Evolutionary conservation across 2,329 filamentous ascomycete species (phyloP).

Genomic region (Trichoderma breve): DNA sequence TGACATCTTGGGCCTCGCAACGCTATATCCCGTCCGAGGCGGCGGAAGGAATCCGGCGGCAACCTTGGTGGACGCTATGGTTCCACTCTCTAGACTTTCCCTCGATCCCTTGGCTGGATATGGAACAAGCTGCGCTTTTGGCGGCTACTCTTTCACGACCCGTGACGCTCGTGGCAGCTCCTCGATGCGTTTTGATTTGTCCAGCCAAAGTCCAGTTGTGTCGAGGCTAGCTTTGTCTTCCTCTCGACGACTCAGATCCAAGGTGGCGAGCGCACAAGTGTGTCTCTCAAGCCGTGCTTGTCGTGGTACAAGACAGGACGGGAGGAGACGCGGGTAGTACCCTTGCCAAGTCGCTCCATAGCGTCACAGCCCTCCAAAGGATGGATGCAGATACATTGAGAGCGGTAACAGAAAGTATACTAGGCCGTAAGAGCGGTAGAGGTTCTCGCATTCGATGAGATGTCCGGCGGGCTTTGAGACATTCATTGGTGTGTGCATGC

Average conservation of each 20-base stretch:
- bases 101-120: neutral
- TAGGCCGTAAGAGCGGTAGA: neutral
- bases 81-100: neutral
- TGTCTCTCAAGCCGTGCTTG: neutral
- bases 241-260: neutral
- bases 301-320: neutral
- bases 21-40: neutral
- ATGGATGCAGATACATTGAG: neutral
- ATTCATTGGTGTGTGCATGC: neutral
- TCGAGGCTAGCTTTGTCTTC: neutral
- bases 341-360: neutral
- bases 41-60: constrained; percentile 3
- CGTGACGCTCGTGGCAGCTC: neutral
- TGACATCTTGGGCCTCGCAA: neutral
- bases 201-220: neutral
- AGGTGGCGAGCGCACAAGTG: neutral
- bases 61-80: neutral
- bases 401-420: neutral
- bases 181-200: neutral
- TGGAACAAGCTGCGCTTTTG: neutral
- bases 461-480: constrained; percentile 1
- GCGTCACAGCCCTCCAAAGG: neutral
- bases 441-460: neutral
- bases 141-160: neutral
- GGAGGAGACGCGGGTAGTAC: neutral